Conservation (phyloP, 176 grass and related monocot species). For the Triticum monococcum region DNA sequence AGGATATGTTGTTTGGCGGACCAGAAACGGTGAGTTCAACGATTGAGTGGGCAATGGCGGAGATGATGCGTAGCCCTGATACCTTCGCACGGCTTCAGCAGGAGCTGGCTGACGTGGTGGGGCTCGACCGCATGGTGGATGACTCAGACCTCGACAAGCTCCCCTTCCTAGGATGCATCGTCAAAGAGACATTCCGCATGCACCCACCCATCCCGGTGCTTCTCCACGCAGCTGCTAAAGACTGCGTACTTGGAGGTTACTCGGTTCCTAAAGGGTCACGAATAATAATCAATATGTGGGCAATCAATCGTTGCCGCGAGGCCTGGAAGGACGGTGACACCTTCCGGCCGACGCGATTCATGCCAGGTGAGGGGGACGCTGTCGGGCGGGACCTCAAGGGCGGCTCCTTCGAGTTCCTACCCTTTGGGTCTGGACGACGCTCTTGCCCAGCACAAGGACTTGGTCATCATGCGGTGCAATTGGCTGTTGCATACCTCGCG, state of each 20-base stretch:
- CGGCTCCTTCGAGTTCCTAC: conserved; percentile 75
- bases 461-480: conserved; percentile 43
- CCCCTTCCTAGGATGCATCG: no score
- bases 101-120: no score
- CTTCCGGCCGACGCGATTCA: conserved; percentile 55
- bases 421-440: conserved; percentile 65
- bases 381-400: conserved; percentile 64
- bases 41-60: no score
- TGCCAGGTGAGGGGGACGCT: conserved; percentile 11
- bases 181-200: no score
- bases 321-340: conserved; percentile 62
- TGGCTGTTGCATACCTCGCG: conserved; percentile 53
- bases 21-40: no score
- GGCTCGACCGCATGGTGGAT: no score
- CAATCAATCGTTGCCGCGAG: conserved; percentile 25
- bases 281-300: no score
- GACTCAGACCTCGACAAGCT: no score
- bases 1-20: no score
- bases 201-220: no score
- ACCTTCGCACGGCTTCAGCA: conserved; percentile 45
- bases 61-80: conserved; percentile 55
- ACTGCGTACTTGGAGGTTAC: no score
- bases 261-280: conserved; percentile 19
- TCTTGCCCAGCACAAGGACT: conserved; percentile 63
- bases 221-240: no score